Evolutionary conservation across 345 rosid genomes (phyloP).

Genomic region (Raphanus sativus): DNA sequence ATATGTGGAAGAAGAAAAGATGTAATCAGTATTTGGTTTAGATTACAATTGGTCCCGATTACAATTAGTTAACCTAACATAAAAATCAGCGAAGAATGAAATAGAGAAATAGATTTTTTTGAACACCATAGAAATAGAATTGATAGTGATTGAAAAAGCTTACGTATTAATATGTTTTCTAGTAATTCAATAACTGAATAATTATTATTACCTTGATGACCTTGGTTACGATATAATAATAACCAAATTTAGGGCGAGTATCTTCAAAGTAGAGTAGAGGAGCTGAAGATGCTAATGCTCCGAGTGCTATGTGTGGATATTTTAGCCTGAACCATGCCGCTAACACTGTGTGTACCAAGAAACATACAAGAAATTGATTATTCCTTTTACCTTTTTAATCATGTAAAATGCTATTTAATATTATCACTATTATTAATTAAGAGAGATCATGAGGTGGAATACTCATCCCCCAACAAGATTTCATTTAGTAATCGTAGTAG

Average conservation of each 20-base stretch:
- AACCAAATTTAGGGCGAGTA: conserved; percentile 47
- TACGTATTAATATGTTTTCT: neutral
- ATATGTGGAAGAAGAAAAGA: neutral
- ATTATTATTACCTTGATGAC: conserved; percentile 44
- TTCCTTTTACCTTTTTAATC: neutral
- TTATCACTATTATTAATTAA: neutral
- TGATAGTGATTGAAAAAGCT: neutral
- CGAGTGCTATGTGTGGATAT: conserved; percentile 61
- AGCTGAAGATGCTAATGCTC: conserved; percentile 75
- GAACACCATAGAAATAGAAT: neutral
- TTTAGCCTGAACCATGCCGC: conserved; percentile 72
- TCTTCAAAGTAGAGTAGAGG: conserved; percentile 59
- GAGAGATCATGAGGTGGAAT: neutral
- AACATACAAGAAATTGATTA: neutral
- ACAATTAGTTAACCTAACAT: neutral
- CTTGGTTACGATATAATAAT: conserved; percentile 49
- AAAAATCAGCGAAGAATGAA: neutral
- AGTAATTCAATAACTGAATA: neutral
- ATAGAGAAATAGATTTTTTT: neutral
- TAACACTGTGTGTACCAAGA: conserved; percentile 46
- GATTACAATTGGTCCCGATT: neutral
- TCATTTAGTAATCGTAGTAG: neutral
- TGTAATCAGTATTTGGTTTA: neutral
- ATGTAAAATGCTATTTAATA: neutral
- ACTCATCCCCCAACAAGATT: neutral